phyloP scores from a whole-genome alignment of 2,329 filamentous ascomycete species.

The Curvularia spicifera region DNA sequence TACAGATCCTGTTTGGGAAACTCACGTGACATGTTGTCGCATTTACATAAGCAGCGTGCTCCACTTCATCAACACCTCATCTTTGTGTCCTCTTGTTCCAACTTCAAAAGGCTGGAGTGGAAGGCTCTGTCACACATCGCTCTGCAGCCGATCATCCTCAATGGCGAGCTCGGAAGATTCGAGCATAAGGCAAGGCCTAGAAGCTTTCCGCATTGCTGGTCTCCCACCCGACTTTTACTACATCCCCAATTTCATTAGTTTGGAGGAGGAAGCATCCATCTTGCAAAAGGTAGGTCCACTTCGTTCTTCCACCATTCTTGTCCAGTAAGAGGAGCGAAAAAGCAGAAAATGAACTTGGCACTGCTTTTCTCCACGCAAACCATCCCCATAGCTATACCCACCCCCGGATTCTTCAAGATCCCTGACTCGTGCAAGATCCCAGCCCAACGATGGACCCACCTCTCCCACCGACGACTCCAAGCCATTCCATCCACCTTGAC shows the following conservation, averaged over 20 bases:
- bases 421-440: constrained; percentile 51
- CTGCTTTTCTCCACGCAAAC: not conserved
- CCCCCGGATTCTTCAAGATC: not conserved
- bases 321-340: too few relatives aligned
- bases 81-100: not conserved
- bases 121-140: too few relatives aligned
- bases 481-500: constrained; percentile 87
- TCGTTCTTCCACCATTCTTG: not conserved
- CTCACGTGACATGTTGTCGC: constrained; percentile 8
- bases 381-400: not conserved
- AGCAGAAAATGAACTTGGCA: not conserved
- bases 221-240: constrained; percentile 78
- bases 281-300: constrained; percentile 68
- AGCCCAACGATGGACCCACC: constrained; percentile 75
- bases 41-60: not conserved
- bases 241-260: constrained; percentile 81
- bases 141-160: not conserved
- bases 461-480: constrained; percentile 89
- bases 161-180: not conserved
- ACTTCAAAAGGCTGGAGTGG: not conserved
- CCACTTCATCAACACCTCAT: not conserved
- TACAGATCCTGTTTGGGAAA: not conserved
- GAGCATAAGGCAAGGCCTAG: constrained; percentile 2
- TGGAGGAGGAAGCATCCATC: constrained; percentile 73
- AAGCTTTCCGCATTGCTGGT: constrained; percentile 52